Percentiles rank a stretch among this genome's conserved stretches.
Conservation (phyloP, 139 green algal species). For the Chlorella sp. region DNA sequence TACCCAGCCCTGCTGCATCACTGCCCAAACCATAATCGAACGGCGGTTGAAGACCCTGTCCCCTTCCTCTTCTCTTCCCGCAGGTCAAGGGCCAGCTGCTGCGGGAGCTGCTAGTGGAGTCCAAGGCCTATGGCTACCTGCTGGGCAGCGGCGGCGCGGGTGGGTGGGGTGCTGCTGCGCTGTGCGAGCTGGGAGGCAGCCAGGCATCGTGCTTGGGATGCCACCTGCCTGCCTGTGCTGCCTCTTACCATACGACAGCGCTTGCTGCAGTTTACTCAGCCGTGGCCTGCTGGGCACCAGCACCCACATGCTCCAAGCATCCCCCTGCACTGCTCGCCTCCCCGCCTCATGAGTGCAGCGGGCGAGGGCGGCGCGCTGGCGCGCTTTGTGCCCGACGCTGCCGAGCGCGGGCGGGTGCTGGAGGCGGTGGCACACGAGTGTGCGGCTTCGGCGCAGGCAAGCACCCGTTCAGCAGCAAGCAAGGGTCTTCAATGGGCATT, state of each 20-base stretch:
- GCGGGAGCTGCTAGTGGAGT: conserved; percentile 70
- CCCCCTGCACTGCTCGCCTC: too few species aligned
- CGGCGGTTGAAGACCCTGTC: background rate
- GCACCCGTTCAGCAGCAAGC: too few species aligned
- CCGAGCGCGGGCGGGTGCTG: conserved; percentile 68
- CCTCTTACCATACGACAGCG: too few species aligned
- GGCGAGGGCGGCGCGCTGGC: conserved; percentile 57
- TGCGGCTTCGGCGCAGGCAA: conserved; percentile 45
- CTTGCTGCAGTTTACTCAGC: too few species aligned
- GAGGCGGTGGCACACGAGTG: conserved; percentile 83
- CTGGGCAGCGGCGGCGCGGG: conserved; percentile 61
- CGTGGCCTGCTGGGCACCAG: too few species aligned
- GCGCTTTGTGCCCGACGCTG: conserved; percentile 55
- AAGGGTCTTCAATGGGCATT: too few species aligned
- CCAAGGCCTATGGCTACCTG: conserved; percentile 63
- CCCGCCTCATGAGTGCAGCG: too few species aligned
- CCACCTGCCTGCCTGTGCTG: too few species aligned
- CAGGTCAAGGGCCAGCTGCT: conserved; percentile 68
- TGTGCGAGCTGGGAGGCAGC: too few species aligned
- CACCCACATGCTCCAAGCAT: too few species aligned
- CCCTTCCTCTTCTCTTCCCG: background rate
- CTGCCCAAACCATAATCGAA: background rate
- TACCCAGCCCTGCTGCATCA: too few species aligned
- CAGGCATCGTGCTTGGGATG: too few species aligned
- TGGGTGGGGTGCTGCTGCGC: conserved; percentile 32